Evolutionary conservation across 371 early-diverging fungal species (phyloP), one percentile per base, ranked within the genome.

Genomic region (Mucor plumbeus): DNA sequence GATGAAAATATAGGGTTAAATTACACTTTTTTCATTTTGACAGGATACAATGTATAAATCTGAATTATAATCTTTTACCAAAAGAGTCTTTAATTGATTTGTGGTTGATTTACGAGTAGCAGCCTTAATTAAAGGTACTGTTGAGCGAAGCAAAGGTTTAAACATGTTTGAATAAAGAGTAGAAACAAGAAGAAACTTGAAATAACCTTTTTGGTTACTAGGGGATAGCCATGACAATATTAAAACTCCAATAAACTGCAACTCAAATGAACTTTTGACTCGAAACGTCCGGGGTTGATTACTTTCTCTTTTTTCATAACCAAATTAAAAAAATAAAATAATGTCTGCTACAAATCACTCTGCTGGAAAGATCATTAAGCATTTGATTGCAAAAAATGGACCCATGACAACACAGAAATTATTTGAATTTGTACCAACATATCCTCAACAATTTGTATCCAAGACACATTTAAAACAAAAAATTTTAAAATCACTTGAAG

Each of bases 351-450:
- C 61, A 35, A 41, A 11, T 15, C 48, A 36, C 14, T 70, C 79
- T 34, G 77, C 73, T 53, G 75, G 73, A 43, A 75, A 73, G 47
- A 64, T 80, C 41, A 54, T 80, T 33, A 75, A 80, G 38, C 67
- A 73, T 3, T 64, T 80, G 41, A n/a, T 80, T 55, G 76, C 80
- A 11, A 75, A 72, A 33, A 64, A 75, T 58, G 80, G 80, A n/a
- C 80, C 80, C 17, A 73, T 80, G 70, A 72, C 80, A 19, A 80
- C 69, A 50, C 73, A 77, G 19, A 19, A 55, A 0, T 57, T 80
- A 39, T 69, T 59, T 13, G 15, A 47, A 15, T 67, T 19, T 44
- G 68, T 80, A 6, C 75, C 75, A 31, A 50, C 65, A 15, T 73
- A 77, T 44, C 39, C 59, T 47, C 13, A 64, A 50, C 53, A 75